phyloP scores from a whole-genome alignment of 192 early-diverging fungal species.

The Borealophlyctis nickersoniae region DNA sequence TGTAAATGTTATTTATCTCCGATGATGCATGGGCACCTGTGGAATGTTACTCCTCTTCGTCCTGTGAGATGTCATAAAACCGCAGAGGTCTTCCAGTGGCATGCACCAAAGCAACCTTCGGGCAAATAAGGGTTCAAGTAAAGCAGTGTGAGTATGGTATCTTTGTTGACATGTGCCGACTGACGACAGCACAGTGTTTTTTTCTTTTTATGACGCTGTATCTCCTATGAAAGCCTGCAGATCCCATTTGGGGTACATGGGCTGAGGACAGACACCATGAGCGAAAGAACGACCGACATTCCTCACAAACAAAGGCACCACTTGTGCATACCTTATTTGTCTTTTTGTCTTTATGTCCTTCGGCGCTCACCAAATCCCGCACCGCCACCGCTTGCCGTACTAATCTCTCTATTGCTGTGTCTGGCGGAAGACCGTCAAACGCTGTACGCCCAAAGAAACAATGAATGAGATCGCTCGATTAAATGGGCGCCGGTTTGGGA shows the following conservation, averaged over 20 bases:
- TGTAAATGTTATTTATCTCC: too few species aligned
- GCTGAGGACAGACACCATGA: background rate
- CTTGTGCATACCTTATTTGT: conserved; percentile 6
- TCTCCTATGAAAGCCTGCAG: background rate
- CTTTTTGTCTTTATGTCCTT: conserved; percentile 35
- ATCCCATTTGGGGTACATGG: background rate
- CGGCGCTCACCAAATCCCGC: conserved; percentile 39
- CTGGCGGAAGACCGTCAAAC: conserved; percentile 38
- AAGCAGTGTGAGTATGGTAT: too few species aligned
- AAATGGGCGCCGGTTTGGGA: background rate
- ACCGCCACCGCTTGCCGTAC: conserved; percentile 60
- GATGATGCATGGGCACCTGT: too few species aligned
- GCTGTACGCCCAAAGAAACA: conserved; percentile 26
- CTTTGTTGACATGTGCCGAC: too few species aligned
- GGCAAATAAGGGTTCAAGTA: too few species aligned
- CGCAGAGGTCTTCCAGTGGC: too few species aligned
- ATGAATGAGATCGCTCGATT: background rate
- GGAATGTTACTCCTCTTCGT: too few species aligned
- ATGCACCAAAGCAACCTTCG: too few species aligned
- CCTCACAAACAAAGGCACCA: background rate
- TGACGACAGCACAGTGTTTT: too few species aligned
- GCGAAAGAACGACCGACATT: background rate
- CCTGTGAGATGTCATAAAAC: too few species aligned
- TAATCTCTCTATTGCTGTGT: conserved; percentile 49
- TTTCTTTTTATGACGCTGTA: background rate